phyloP scores from a whole-genome alignment of 148 eudicot species.

The Arbutus unedo region DNA sequence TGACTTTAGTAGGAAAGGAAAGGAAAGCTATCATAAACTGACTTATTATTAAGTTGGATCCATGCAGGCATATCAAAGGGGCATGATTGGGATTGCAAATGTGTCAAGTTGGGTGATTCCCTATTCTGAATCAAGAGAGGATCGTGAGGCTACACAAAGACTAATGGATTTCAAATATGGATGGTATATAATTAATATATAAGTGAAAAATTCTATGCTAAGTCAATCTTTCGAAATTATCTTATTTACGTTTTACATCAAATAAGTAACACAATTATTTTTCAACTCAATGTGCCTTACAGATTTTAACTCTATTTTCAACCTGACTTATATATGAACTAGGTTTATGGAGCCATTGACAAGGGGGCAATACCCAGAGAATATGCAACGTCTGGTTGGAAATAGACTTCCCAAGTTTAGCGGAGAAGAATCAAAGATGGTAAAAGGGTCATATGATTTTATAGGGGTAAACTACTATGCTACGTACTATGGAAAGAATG shows the following conservation, averaged over 20 bases:
- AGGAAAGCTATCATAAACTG: too few species aligned
- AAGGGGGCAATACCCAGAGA: not conserved
- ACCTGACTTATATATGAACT: not conserved
- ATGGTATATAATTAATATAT: not conserved
- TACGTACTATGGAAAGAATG: not conserved
- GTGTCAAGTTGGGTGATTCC: not conserved
- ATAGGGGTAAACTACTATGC: conserved; percentile 11
- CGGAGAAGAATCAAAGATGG: not conserved
- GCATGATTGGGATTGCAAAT: not conserved
- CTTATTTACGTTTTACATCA: too few species aligned
- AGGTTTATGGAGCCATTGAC: conserved; percentile 12
- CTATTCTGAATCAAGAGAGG: not conserved
- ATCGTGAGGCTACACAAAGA: not conserved
- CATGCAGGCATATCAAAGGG: not conserved
- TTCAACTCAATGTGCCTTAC: not conserved
- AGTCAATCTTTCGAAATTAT: too few species aligned
- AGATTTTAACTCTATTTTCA: not conserved
- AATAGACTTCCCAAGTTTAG: conserved; percentile 5
- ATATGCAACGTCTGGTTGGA: not conserved
- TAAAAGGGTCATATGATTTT: conserved; percentile 6
- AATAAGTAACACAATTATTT: too few species aligned
- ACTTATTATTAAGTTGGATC: too few species aligned
- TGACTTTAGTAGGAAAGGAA: too few species aligned
- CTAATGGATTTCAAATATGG: not conserved
- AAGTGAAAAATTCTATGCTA: too few species aligned